These are phyloP conservation scores for Dillenia suffruticosa DNA, from an alignment of 164 flowering plant species.

Conservation along the genomic window DNA sequence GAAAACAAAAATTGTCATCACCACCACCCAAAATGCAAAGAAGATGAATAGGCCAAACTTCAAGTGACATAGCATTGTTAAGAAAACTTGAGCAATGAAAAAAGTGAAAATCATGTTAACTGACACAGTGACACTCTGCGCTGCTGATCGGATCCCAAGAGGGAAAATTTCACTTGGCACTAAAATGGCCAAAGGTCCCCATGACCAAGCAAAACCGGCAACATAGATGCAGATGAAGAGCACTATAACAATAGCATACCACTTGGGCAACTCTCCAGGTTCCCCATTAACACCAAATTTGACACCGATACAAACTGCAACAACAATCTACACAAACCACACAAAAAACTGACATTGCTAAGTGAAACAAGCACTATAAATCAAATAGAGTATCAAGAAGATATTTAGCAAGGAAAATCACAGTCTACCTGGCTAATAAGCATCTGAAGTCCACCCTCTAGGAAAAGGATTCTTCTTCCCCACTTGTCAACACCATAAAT, in stretches of 20 bases:
- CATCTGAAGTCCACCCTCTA: slow-evolving; percentile 28
- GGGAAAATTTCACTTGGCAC: slow-evolving; percentile 11
- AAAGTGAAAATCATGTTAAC: slow-evolving; percentile 7
- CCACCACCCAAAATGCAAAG: slow-evolving; percentile 1
- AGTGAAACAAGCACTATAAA: too few relatives aligned
- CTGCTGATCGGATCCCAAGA: slow-evolving; percentile 14
- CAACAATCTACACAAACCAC: slow-evolving; percentile 2
- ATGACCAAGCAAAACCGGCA: neutral
- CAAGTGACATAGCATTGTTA: slow-evolving; percentile 3
- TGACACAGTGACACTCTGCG: slow-evolving; percentile 8
- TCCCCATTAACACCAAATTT: slow-evolving; percentile 11
- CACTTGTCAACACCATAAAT: slow-evolving; percentile 12
- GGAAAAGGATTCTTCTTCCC: slow-evolving; percentile 20
- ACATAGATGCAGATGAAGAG: neutral
- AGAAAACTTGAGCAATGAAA: slow-evolving; percentile 12
- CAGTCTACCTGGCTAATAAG: slow-evolving; percentile 17
- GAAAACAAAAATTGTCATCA: slow-evolving; percentile 1
- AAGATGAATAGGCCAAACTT: neutral
- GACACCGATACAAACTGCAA: slow-evolving; percentile 2
- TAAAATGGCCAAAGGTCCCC: slow-evolving; percentile 1
- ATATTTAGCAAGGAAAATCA: neutral
- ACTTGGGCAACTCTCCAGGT: neutral
- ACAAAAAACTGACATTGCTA: neutral
- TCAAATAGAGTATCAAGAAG: too few relatives aligned
- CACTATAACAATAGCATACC: neutral